Base-by-base conservation (phyloP, 768 basidiomycete genomes). In the Tephrocybe rancida region DNA sequence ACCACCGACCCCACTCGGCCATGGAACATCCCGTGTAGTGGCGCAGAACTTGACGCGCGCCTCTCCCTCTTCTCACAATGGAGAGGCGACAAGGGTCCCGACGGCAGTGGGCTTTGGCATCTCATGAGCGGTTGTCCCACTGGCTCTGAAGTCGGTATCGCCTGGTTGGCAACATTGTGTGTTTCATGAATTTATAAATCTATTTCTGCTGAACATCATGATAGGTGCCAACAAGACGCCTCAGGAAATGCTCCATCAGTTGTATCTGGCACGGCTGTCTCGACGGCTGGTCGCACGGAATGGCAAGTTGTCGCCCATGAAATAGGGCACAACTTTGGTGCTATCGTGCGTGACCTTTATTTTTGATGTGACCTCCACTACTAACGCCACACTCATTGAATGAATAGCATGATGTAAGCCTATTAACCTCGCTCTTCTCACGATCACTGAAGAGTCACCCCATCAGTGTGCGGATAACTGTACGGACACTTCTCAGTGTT, bases 251-350 rank as follows among this genome's bases (percentile, higher is more conserved):
- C 71, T 0, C 75, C 77, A 0, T 74, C 80, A 3, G 65, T 80
- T 27, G 88, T 92, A 32, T 88, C 86, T 22, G 92, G 92, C 9
- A 89, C 92, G 1, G 92, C 83, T 3, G 91, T 95, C 1, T 88
- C 90, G 4, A 92, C 90, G 1, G 77, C 84, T 6, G 85, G 88
- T 3, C 75, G 81, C 43, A 85, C 84, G 1, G 92, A 94, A 66
- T 92, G 88, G 86, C 88, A 91, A 67, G 87, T 91, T 44, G 76
- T 92, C 26, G 80, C 89, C 21, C 90, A 93, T 67, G 90, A 92
- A 67, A 89, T 85, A 52, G 90, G 90, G 14, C 88, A 90, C 68
- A 95, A 93, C 63, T 92, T 95, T 70, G 92, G 93, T 43, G 91
- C 91, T 16, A 93, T 93, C 57, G 87, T 90, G 62, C 70, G 87